Base-by-base conservation (phyloP, 2,329 filamentous ascomycete genomes). In the Cytospora piceae region DNA sequence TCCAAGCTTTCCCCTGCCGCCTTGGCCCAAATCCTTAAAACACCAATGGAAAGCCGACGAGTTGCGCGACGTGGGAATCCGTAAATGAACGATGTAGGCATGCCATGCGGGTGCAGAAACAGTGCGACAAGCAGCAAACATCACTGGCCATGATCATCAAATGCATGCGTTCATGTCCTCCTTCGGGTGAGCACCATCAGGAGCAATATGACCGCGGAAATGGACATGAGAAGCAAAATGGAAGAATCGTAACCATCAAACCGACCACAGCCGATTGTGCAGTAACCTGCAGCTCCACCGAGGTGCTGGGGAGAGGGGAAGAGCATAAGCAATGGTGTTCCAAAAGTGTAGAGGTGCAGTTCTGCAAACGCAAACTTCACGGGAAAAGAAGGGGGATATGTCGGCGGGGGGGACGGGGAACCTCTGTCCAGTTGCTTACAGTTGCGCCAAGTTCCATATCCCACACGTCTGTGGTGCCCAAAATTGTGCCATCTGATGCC, bases 391-490 rank as follows among this genome's bases (percentile, higher is more conserved):
- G 29, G 22, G 32, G 31, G 7, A 8, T 1, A 54, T 8, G 6
- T 9, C 15, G 52, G 15, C 14, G 39, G 39, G 42, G 29, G 27
- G 9, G 4, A 27, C 17, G 56, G 42, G 32, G 46, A 39, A 15
- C 22, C 20, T 27, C 49, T 52, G 34, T 55, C 34, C 9, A 24
- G 22, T 27, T 51, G 34, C 66, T 67, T 54, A 67, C 66, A 46
- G 52, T 60, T 53, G 66, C 63, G 55, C 63, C 63, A n/a, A 67
- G 66, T 34, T 46, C 59, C 66, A 57, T 5, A 27, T 67, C 66
- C 66, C 66, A 67, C n/a, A 67, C 66, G 22, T 67, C 56, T 7
- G 66, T 60, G 11, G 66, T 67, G 24, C 58, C 66, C 32, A 67
- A 14, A 15, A 67, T 27, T 8, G 59, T 67, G 22, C 66, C 66